Base-by-base conservation (phyloP, 805 yeast genomes). In the Kodamaea kaohsiungensis region DNA sequence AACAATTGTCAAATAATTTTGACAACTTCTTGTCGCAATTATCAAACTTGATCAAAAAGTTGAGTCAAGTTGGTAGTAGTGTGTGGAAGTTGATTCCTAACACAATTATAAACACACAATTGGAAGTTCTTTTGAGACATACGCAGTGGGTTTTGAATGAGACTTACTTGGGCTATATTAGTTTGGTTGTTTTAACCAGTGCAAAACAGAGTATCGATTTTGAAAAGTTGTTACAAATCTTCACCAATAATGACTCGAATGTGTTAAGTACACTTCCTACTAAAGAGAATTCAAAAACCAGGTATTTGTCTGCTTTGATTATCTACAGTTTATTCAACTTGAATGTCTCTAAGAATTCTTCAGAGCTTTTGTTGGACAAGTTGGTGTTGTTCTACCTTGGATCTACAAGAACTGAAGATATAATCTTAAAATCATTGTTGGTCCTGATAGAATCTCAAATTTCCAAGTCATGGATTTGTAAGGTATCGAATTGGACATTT, bases 401-500 rank as follows among this genome's bases (percentile, higher is more conserved):
- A 3, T 76, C 92, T 0, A 70, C 76, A 2, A 65, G 80, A 13
- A 71, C 84, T 1, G 82, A 81, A 38, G 98, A 93, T 64, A 64
- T 82, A 51, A 54, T 91, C 1, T 63, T 93, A 25, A 80, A 88
- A 52, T 66, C 71, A 3, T 69, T 89, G 1, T 64, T 93, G 46
- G 74, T 77, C 52, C 65, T 66, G 10, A 73, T 91, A 37, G 98
- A 93, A 67, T 62, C 81, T 0, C 68, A 70, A 2, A 61, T 77
- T 6, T 70, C 78, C 12, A 60, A 68, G 3, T 82, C 91, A 7
- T 91, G 96, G 96, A 75, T 87, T n/a, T 76, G 76, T 50, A 66
- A 75, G 38, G 84, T 88, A 4, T 70, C 76, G 35, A 73, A 79
- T 45, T 89, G 96, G 96, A 91, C 88, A 50, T 79, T 86, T 49